Conservation (phyloP, 108 stramenopile genomes). For the Nitzschia sp. region DNA sequence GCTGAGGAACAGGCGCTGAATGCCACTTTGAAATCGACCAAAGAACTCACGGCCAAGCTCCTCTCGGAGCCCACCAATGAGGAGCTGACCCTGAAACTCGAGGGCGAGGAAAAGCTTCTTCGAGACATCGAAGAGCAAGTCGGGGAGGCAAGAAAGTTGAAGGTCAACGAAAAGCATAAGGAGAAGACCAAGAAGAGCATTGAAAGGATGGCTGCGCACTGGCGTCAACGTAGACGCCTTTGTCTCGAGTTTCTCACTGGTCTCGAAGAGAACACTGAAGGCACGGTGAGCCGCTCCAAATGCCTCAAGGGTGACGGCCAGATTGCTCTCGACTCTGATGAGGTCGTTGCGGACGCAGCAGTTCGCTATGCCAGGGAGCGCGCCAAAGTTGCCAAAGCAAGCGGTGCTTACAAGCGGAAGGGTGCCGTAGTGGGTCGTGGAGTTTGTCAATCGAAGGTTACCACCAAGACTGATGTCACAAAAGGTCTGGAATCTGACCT, state of each 20-base stretch:
- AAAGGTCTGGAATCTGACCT: slow-evolving; percentile 11
- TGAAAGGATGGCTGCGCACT: slow-evolving; percentile 56
- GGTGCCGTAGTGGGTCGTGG: background rate
- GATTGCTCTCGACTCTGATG: slow-evolving; percentile 77
- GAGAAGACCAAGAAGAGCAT: slow-evolving; percentile 56
- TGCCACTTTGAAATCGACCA: slow-evolving; percentile 29
- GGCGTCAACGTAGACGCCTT: slow-evolving; percentile 64
- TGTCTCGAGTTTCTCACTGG: slow-evolving; percentile 55
- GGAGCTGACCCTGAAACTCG: slow-evolving; percentile 42
- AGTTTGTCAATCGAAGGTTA: background rate
- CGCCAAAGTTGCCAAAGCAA: background rate
- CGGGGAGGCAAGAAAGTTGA: slow-evolving; percentile 46
- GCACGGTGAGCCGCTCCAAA: slow-evolving; percentile 60
- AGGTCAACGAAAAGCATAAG: slow-evolving; percentile 65
- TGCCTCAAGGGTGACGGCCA: slow-evolving; percentile 70
- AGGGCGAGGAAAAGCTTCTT: slow-evolving; percentile 40
- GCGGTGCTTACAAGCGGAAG: background rate
- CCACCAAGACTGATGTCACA: background rate
- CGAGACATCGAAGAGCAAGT: slow-evolving; percentile 41
- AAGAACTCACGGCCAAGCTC: slow-evolving; percentile 39
- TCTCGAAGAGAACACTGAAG: slow-evolving; percentile 67
- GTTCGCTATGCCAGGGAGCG: slow-evolving; percentile 42
- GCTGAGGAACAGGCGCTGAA: slow-evolving; percentile 38
- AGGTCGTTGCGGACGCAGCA: slow-evolving; percentile 50
- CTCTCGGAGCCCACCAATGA: slow-evolving; percentile 78